Evolutionary conservation across 495 filamentous ascomycete species (phyloP).

Genomic region (Talaromyces thailandensis): DNA sequence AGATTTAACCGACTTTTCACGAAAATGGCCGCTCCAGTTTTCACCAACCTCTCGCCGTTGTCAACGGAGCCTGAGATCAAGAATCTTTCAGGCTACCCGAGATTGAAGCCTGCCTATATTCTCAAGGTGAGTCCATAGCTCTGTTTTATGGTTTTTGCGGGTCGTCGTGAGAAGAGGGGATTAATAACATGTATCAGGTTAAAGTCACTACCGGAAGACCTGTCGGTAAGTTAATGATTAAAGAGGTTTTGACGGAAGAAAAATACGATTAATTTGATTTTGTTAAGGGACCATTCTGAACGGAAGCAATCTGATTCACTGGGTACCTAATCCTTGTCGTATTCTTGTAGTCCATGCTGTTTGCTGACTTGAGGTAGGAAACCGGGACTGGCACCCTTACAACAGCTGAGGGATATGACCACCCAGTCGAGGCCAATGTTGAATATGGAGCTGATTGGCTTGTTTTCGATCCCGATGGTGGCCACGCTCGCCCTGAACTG

Average conservation of each 20-base stretch:
- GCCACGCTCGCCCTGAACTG: background rate
- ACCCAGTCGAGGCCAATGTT: background rate
- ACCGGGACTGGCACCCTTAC: background rate
- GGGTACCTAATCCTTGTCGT: background rate
- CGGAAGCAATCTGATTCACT: background rate
- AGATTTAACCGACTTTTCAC: background rate
- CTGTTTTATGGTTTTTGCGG: too few species aligned
- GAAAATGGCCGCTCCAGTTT: background rate
- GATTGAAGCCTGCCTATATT: conserved; percentile 1
- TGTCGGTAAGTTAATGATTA: background rate
- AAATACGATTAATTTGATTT: background rate
- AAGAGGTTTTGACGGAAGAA: background rate
- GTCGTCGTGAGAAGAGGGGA: background rate
- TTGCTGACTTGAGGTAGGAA: background rate
- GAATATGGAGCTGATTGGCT: background rate
- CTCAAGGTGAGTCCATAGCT: background rate
- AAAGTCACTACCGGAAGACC: background rate
- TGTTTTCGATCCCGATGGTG: background rate
- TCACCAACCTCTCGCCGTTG: background rate
- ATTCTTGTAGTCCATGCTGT: background rate
- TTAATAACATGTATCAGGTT: background rate
- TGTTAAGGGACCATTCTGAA: background rate
- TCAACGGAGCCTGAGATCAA: background rate
- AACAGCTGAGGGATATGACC: background rate
- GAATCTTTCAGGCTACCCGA: background rate